These are phyloP conservation scores for Dioszegia crocea DNA, from an alignment of 768 basidiomycete genomes.

Conservation along the genomic window DNA sequence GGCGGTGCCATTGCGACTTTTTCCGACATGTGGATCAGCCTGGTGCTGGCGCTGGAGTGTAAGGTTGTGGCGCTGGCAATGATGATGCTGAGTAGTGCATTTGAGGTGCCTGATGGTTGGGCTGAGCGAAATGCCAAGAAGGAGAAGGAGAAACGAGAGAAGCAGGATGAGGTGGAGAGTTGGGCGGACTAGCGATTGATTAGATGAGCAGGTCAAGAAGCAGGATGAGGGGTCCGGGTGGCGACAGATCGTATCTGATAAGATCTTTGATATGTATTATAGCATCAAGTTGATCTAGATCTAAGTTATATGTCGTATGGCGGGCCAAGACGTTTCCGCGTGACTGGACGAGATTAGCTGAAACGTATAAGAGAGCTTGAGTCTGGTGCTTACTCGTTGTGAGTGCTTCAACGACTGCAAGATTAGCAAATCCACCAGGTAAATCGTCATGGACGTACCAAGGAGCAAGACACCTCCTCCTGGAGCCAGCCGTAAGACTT, in stretches of 20 bases:
- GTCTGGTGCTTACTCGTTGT: not conserved
- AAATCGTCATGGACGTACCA: conserved; percentile 47
- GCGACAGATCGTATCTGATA: no score
- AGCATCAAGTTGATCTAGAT: conserved; percentile 8
- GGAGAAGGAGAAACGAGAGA: conserved; percentile 6
- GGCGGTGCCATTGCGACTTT: conserved; percentile 8
- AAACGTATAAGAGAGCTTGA: not conserved
- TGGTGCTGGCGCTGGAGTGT: conserved; percentile 7
- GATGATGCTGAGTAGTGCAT: conserved; percentile 12
- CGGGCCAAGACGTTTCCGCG: conserved; percentile 4
- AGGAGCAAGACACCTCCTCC: conserved; percentile 91
- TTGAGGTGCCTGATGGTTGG: conserved; percentile 9
- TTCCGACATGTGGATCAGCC: conserved; percentile 11
- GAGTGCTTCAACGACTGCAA: conserved; percentile 1
- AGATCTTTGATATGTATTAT: not conserved
- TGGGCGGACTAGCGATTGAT: not conserved
- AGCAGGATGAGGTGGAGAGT: not conserved
- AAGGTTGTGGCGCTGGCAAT: conserved; percentile 8
- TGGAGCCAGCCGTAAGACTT: conserved; percentile 80
- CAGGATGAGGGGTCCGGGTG: no score
- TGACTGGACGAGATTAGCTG: not conserved
- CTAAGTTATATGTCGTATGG: conserved; percentile 5
- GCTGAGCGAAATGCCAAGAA: conserved; percentile 1
- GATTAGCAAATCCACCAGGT: not conserved
- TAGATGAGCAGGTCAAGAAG: not conserved